Evolutionary conservation across 805 yeast species (phyloP), one percentile per base, ranked within the genome.

Genomic region (Candida loeiensis): DNA sequence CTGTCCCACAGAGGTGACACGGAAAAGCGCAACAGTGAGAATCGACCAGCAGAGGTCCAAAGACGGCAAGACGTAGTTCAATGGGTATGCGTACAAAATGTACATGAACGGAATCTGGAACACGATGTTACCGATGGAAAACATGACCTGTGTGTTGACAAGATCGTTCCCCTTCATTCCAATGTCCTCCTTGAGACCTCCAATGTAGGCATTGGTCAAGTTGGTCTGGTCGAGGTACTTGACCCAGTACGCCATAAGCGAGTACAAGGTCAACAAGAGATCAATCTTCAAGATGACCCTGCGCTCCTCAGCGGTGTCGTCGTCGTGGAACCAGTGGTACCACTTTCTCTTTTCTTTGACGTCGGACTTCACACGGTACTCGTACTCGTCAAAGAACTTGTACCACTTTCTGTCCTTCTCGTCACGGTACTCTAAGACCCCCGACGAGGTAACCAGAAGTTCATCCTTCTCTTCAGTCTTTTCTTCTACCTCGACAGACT

Each of bases 1-100:
- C 36, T 76, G 77, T 2, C 64, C 59, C 12, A 75, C 74, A 8
- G 64, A 67, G 16, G 70, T 66, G 33, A 71, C 79, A 47, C 67
- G 69, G 51, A 71, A 80, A 33, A 76, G 66, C 9, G 74, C 71
- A 31, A 82, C 64, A 2, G 89, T 82, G 42, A 82, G 71, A 39
- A 82, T 61, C 1, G 86, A 75, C 90, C 89, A 85, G 25, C 76
- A 65, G 27, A 82, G 49, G 53, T 85, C 93, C 58, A 76, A 66
- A 2, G 63, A 43, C 1, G 83, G 82, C 28, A 77, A 55, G 8
- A 73, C 61, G 58, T 66, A 64, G 60, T 74, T 77, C 42, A 82
- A 64, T 4, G 83, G 82, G 25, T 68, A 61, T 27, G 79, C 70
- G 29, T 78, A 77, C 39, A 83, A 62, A 14, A 78, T 52, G 49